Evolutionary conservation across 129 eudicot species (phyloP), one percentile per base, ranked within the genome.

Genomic region (Chrysanthemum makinoi): DNA sequence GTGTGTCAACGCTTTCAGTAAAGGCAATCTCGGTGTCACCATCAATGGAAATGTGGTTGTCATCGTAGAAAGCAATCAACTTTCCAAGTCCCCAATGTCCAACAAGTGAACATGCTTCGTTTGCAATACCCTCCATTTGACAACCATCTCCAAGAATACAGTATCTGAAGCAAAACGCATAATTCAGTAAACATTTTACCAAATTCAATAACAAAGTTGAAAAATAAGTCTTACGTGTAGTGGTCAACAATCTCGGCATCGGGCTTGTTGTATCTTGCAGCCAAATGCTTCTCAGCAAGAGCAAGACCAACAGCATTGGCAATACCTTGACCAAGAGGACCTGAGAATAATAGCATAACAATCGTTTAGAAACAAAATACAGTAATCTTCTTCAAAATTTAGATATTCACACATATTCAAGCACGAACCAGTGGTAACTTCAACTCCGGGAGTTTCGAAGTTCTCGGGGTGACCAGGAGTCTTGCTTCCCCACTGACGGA

Each of bases 61-160:
- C 98, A 70, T 93, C 98, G 65, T 93, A 93, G 73, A 93, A 89
- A 50, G 98, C 96, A 82, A 93, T 93, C 77, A 93, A 76, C 85
- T 93, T 93, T 68, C 98, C 98, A 46, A 93, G 98, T 26, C 98
- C 98, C 98, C 98, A 93, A 66, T 93, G 98, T 28, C 96, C 96
- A 65, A 96, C 98, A 76, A 93, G 98, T 72, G 98, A 93, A 81
- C 92, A 87, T 2, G 88, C 98, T 80, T 93, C 98, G 35, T 93
- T 86, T 43, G 96, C 79, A 77, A 93, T 79, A 54, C 98, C 98
- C 80, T 93, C 98, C 98, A 93, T 93, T 79, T 93, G 98, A 77
- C 98, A 93, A 50, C 98, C 98, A 77, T 93, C 98, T 35, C 98
- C 98, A 68, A 89, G 69, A 30, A 93, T 87, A 28, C 48, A 65